phyloP scores from a whole-genome alignment of 345 rosid genomes.

The Eutrema japonicum region DNA sequence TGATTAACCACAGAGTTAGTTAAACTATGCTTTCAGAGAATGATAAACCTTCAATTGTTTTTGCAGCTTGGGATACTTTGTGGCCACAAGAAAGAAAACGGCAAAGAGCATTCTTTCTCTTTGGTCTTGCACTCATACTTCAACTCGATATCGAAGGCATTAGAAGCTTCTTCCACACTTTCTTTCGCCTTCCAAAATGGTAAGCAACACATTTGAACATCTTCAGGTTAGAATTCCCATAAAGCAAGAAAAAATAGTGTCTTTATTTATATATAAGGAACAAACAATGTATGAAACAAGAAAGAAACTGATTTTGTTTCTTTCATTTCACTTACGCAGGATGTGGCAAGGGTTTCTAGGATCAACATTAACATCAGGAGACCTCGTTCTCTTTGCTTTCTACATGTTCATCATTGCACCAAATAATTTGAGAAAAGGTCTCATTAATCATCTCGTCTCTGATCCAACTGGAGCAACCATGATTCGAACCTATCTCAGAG shows the following conservation, averaged over 20 bases:
- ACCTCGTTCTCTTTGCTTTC: conserved; percentile 75
- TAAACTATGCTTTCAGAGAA: not conserved
- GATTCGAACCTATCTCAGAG: conserved; percentile 82
- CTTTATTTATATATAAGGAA: conserved; percentile 3
- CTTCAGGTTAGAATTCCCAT: too few relatives aligned
- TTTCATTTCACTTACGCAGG: conserved; percentile 49
- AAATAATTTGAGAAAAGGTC: conserved; percentile 69
- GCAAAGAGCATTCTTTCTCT: conserved; percentile 92
- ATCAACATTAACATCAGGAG: conserved; percentile 84
- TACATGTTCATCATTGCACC: conserved; percentile 89
- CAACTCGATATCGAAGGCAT: conserved; percentile 83
- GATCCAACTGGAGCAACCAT: conserved; percentile 93
- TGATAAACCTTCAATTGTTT: not conserved
- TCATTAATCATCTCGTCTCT: conserved; percentile 76
- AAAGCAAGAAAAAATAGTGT: not conserved
- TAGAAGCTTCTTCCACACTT: conserved; percentile 75
- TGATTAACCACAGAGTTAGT: not conserved
- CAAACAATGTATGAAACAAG: conserved; percentile 19
- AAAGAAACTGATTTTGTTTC: not conserved
- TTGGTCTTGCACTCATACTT: conserved; percentile 86
- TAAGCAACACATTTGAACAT: conserved; percentile 37
- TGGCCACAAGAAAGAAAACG: conserved; percentile 98
- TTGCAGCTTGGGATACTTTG: conserved; percentile 88
- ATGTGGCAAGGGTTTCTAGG: conserved; percentile 97
- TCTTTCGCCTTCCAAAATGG: conserved; percentile 92